These are phyloP conservation scores for Pseudocercospora macadamiae DNA, from an alignment of 2,329 filamentous ascomycete genomes.

Conservation along the genomic window DNA sequence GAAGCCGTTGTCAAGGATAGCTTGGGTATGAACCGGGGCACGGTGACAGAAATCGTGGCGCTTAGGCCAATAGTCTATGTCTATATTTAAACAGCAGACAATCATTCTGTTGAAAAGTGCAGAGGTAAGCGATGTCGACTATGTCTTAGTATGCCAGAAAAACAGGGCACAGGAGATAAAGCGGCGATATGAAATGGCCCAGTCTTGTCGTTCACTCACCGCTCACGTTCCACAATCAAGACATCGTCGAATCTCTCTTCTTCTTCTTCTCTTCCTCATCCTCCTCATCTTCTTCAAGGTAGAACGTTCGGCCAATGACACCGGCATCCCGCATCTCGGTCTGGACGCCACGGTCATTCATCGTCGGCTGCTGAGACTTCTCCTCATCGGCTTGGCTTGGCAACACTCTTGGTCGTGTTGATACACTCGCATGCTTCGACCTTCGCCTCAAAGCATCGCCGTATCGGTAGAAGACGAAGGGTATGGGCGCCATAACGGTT, in stretches of 20 bases:
- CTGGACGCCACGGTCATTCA: neutral
- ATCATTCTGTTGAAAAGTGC: too few species aligned
- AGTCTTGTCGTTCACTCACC: too few species aligned
- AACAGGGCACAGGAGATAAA: too few species aligned
- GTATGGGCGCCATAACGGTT: constrained; percentile 38
- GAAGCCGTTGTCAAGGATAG: too few species aligned
- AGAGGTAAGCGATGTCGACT: too few species aligned
- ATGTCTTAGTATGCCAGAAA: too few species aligned
- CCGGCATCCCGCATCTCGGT: neutral
- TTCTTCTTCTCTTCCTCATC: neutral
- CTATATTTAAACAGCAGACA: too few species aligned
- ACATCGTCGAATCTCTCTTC: neutral
- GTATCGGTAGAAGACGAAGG: constrained; percentile 39
- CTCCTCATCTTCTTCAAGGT: neutral
- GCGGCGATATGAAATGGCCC: too few species aligned
- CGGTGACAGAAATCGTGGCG: too few species aligned
- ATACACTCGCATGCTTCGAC: neutral
- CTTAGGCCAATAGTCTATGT: too few species aligned
- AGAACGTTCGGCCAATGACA: neutral
- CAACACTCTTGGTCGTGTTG: neutral
- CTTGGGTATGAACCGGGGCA: too few species aligned
- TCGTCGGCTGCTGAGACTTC: neutral
- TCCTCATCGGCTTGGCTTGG: neutral
- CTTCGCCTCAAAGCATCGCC: constrained; percentile 19
- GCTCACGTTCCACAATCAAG: too few species aligned